Percentiles rank a stretch among this genome's conserved stretches.
Evolutionary conservation across 2,329 filamentous ascomycete species (phyloP).

Genomic region (Beauveria bassiana): DNA sequence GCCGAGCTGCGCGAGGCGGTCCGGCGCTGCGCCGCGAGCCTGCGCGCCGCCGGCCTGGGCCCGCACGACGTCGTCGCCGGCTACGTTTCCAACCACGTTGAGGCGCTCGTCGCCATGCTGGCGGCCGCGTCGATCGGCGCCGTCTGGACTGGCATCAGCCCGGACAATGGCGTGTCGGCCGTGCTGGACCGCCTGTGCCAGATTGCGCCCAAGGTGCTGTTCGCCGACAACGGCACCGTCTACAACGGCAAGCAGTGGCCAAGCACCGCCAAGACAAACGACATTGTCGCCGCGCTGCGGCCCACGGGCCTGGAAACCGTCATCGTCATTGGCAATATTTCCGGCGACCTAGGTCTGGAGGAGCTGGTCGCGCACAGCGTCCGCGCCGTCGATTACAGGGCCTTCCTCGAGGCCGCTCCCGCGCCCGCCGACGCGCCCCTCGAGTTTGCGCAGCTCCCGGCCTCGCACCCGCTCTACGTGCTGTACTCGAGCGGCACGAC

Average conservation of each 20-base stretch:
- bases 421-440: conserved; percentile 37
- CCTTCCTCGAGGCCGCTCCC: conserved; percentile 35
- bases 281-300: conserved; percentile 61
- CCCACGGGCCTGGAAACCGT: conserved; percentile 56
- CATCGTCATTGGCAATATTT: conserved; percentile 65
- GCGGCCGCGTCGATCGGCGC: conserved; percentile 75
- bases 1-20: conserved; percentile 71
- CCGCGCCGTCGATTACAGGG: conserved; percentile 35
- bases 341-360: conserved; percentile 34
- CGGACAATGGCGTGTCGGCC: conserved; percentile 85
- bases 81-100: conserved; percentile 83
- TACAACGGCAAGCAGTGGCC: conserved; percentile 90
- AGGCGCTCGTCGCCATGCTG: conserved; percentile 82
- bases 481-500: conserved; percentile 92
- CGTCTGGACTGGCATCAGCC: conserved; percentile 88
- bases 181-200: conserved; percentile 82
- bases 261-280: conserved; percentile 68
- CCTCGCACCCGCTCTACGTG: conserved; percentile 88
- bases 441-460: conserved; percentile 67
- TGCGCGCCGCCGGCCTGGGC: conserved; percentile 57
- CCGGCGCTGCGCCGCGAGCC: conserved; percentile 60
- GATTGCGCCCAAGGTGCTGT: conserved; percentile 74
- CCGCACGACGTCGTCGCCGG: conserved; percentile 53
- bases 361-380: conserved; percentile 33
- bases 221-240: conserved; percentile 78